Conservation (phyloP, 768 basidiomycete genomes). For the Gymnopilus dilepis region DNA sequence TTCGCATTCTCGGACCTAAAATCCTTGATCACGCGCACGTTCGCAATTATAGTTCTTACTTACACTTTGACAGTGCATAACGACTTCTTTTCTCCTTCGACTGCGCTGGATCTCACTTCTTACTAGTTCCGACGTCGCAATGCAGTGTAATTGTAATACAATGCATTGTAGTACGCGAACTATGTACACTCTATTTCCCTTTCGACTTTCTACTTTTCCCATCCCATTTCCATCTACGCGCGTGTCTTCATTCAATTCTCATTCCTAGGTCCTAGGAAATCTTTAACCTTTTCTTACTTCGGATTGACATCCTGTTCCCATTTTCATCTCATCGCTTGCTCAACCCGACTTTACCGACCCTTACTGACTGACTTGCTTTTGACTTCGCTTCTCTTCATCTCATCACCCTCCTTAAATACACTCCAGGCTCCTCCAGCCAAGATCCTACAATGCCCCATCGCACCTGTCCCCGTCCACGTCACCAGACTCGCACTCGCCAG, state of each 20-base stretch:
- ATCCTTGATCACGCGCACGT: conserved; percentile 26
- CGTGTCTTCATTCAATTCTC: too few species aligned
- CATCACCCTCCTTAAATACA: conserved; percentile 3
- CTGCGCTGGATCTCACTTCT: too few species aligned
- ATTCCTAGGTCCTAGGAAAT: too few species aligned
- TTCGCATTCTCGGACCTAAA: conserved; percentile 14
- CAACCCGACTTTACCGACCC: neutral
- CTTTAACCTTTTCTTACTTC: too few species aligned
- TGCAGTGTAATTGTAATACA: neutral
- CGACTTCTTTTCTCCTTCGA: neutral
- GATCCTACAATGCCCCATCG: conserved; percentile 45
- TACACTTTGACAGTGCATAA: conserved; percentile 1
- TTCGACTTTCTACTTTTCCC: neutral
- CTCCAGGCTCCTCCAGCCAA: conserved; percentile 61
- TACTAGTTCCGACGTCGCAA: neutral
- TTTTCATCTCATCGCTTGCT: too few species aligned
- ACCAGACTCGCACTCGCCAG: conserved; percentile 43
- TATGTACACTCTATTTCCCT: neutral
- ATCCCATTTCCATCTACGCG: neutral
- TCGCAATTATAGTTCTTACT: conserved; percentile 13
- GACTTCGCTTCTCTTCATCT: conserved; percentile 2
- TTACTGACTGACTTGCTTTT: conserved; percentile 16
- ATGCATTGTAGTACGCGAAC: neutral
- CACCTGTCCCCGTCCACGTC: conserved; percentile 15
- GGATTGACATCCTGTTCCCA: neutral